Conservation (phyloP, 306 rosid genomes). For the Prunus mira region DNA sequence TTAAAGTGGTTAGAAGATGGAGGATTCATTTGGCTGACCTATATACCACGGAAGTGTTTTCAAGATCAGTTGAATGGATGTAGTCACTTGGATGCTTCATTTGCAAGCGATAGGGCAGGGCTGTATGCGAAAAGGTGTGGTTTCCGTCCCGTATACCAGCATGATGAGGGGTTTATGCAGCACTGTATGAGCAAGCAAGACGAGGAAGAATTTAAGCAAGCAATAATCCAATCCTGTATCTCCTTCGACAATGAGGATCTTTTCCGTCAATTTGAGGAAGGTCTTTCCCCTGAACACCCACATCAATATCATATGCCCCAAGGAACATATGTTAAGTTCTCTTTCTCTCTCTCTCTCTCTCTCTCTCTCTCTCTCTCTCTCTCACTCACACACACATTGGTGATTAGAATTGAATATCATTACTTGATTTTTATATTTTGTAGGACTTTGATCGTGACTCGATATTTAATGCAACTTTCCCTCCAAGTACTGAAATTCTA, state of each 20-base stretch:
- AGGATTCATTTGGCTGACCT: not conserved
- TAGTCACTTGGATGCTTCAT: not conserved
- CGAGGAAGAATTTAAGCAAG: not conserved
- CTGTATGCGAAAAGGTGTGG: not conserved
- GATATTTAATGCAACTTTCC: not conserved
- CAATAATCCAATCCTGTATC: not conserved
- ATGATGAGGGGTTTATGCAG: not conserved
- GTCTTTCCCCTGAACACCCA: no score
- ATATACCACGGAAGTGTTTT: conserved; percentile 17
- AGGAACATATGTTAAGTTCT: no score
- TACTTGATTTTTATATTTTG: no score
- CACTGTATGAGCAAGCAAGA: no score
- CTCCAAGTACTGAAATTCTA: not conserved
- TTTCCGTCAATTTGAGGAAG: not conserved
- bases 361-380: no score
- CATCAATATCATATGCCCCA: no score
- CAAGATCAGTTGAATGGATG: not conserved
- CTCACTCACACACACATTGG: no score
- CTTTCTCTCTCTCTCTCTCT: no score
- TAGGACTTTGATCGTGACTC: no score
- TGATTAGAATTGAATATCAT: no score
- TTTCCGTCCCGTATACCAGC: not conserved
- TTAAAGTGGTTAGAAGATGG: not conserved
- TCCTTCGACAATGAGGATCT: not conserved
- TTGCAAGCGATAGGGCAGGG: not conserved